Evolutionary conservation across 2,329 filamentous ascomycete species (phyloP).

Genomic region (Monosporascus sp.): DNA sequence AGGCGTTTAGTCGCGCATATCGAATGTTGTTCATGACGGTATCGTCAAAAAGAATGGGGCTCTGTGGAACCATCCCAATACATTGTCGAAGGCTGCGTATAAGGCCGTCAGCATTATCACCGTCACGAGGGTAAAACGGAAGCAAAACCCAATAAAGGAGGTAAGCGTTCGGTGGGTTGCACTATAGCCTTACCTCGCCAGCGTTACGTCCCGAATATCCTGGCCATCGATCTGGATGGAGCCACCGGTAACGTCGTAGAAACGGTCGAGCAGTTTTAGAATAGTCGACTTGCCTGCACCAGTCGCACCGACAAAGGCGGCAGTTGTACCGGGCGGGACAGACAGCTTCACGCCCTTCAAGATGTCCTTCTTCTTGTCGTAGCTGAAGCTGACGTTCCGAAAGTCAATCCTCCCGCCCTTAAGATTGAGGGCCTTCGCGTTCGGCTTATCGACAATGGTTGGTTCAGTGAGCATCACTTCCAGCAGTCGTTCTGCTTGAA

Average conservation of each 20-base stretch:
- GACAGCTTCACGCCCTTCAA: conserved; percentile 49
- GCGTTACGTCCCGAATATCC: conserved; percentile 37
- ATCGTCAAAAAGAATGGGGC: conserved; percentile 46
- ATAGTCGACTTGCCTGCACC: conserved; percentile 50
- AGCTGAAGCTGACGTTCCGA: conserved; percentile 50
- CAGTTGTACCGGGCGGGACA: conserved; percentile 46
- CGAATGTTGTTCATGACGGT: conserved; percentile 50
- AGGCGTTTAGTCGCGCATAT: conserved; percentile 44
- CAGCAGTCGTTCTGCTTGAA: conserved; percentile 52
- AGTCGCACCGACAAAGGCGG: conserved; percentile 56
- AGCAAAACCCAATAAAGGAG: no score
- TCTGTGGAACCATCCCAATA: conserved; percentile 41
- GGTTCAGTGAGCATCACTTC: conserved; percentile 54
- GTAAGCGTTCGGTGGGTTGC: background rate
- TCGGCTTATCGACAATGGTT: conserved; percentile 47
- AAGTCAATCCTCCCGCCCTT: conserved; percentile 51
- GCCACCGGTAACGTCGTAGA: conserved; percentile 43
- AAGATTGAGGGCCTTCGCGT: conserved; percentile 44
- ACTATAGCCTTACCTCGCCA: conserved; percentile 24
- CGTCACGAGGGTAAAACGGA: background rate
- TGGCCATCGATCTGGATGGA: conserved; percentile 41
- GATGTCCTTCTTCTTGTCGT: conserved; percentile 54
- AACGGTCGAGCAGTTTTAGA: conserved; percentile 44
- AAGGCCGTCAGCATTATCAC: background rate
- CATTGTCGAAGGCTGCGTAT: conserved; percentile 30